Evolutionary conservation across 495 filamentous ascomycete species (phyloP).

Genomic region (Trichoderma orchidacearum): DNA sequence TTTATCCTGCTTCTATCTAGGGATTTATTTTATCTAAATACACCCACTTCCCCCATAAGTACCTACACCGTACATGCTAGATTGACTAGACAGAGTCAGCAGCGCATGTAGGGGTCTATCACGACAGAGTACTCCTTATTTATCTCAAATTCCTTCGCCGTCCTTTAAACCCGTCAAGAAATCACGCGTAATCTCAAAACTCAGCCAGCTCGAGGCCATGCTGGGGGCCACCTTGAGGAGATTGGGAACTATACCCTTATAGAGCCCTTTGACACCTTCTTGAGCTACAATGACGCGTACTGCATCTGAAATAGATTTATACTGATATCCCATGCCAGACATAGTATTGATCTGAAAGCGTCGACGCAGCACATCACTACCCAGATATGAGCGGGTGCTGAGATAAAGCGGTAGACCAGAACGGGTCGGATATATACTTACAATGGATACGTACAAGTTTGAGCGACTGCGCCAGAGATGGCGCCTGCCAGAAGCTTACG

Average conservation of each 20-base stretch:
- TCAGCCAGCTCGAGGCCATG: conserved; percentile 97
- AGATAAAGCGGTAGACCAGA: not conserved
- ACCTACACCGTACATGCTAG: no score
- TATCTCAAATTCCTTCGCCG: not conserved
- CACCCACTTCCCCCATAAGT: no score
- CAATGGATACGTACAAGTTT: conserved; percentile 98
- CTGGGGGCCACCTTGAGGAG: conserved; percentile 93
- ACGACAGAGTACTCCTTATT: not conserved
- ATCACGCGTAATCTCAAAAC: conserved; percentile 86
- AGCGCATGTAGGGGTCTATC: no score
- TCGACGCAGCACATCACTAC: conserved; percentile 82
- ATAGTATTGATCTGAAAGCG: conserved; percentile 98
- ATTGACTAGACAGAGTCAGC: no score
- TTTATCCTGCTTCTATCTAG: no score
- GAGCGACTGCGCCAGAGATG: conserved; percentile 86
- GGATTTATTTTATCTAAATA: no score
- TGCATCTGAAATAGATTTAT: conserved; percentile 76
- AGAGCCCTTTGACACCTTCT: conserved; percentile 59
- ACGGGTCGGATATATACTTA: conserved; percentile 37
- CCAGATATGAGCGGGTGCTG: conserved; percentile 8
- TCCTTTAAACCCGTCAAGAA: conserved; percentile 49
- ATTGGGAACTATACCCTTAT: conserved; percentile 90
- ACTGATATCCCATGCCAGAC: conserved; percentile 96
- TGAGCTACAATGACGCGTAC: conserved; percentile 64
- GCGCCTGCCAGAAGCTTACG: conserved; percentile 84